phyloP scores from a whole-genome alignment of 1,139 yeast species.

The Yamadazyma triangularis region DNA sequence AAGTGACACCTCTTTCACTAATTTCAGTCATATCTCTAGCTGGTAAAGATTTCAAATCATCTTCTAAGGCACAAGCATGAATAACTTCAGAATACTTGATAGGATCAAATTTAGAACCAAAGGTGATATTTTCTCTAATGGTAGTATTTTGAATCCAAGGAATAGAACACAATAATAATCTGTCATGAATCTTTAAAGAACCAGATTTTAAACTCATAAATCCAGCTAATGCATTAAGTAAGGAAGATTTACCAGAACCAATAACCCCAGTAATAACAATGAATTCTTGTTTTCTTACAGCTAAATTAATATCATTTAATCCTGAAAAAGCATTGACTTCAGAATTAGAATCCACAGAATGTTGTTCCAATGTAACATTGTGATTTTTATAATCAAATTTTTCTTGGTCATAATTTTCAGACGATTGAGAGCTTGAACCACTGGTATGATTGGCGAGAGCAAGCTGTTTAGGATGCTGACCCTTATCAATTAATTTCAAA shows the following conservation, averaged over 20 bases:
- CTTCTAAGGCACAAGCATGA: conserved; percentile 37
- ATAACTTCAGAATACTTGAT: conserved; percentile 24
- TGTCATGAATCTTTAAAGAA: conserved; percentile 21
- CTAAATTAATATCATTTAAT: conserved; percentile 24
- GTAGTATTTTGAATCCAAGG: conserved; percentile 49
- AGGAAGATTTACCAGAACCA: conserved; percentile 38
- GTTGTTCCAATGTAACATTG: not conserved
- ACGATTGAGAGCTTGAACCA: conserved; percentile 1
- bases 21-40: conserved; percentile 38
- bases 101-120: conserved; percentile 31
- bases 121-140: conserved; percentile 36
- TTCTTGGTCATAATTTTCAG: not conserved
- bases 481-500: conserved; percentile 3
- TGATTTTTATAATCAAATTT: not conserved
- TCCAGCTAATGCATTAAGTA: conserved; percentile 33
- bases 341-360: not conserved
- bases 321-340: conserved; percentile 21
- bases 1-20: conserved; percentile 41
- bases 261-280: conserved; percentile 37
- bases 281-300: conserved; percentile 26
- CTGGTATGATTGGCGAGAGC: conserved; percentile 2
- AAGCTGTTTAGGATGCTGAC: conserved; percentile 3
- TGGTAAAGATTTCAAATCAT: conserved; percentile 29
- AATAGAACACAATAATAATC: conserved; percentile 27
- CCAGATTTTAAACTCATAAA: conserved; percentile 30